Evolutionary conservation across 2,329 filamentous ascomycete genomes (phyloP), one percentile per base, ranked within the genome.

Genomic region (Trichoderma pleuroti): DNA sequence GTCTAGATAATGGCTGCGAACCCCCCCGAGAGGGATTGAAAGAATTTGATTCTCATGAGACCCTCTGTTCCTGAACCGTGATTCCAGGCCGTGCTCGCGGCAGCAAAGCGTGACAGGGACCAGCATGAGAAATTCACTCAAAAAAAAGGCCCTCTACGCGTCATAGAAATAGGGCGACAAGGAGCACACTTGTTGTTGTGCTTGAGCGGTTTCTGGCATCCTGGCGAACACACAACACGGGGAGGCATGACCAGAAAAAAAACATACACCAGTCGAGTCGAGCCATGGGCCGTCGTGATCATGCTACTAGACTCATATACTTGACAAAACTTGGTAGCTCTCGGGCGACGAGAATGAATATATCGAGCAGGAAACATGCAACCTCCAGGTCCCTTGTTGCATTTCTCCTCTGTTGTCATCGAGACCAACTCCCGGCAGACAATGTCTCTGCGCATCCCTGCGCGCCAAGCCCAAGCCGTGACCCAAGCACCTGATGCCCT

Each of bases 81-180:
- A 49, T 66, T 63, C 60, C 46, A 24, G 21, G 21, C 21, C 46
- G 46, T 49, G 36, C 62, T 32, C 46, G 46, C 26, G 59, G 52
- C 11, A 24, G 26, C 52, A 34, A 39, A 30, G 16, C 30, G 34
- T 59, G 64, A 67, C 36, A n/a, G 26, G 28, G 54, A 11, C 49
- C 18, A 42, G 34, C 34, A 57, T 39, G 2, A 21, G 26, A 66
- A 67, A 67, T 67, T 67, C 64, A 67, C 52, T 42, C 64, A 67
- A 64, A 28, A n/a, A n/a, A 24, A 64, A 49, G n/a, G 28, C 12
- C 42, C 26, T 28, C 61, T 26, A 34, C 52, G 34, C 62, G 62
- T 54, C 62, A 65, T 65, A 65, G 62, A 65, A 65, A 49, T 46
- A 54, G 62, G 62, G 46, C 46, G 52, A 65, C 24, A 49, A 49